phyloP scores from a whole-genome alignment of 164 flowering plant genomes.

The Aristolochia fimbriata region DNA sequence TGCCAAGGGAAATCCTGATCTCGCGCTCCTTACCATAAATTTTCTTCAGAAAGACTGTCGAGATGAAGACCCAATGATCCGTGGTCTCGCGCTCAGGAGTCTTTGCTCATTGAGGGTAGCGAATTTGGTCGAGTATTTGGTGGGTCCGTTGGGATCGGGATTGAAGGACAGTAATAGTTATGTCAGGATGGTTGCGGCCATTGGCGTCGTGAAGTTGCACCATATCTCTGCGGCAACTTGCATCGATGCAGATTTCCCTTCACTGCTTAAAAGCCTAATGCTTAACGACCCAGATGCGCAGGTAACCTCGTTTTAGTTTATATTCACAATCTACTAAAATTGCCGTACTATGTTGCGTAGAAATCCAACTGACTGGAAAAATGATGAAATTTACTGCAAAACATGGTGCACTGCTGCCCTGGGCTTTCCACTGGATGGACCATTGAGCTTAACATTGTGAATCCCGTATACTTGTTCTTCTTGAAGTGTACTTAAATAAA shows the following conservation, averaged over 20 bases:
- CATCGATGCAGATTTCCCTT: slow-evolving; percentile 81
- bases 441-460: too few relatives aligned
- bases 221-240: slow-evolving; percentile 83
- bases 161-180: slow-evolving; percentile 76
- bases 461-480: too few relatives aligned
- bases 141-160: slow-evolving; percentile 89
- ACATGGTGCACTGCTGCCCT: too few relatives aligned
- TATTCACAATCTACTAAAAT: too few relatives aligned
- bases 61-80: slow-evolving; percentile 96
- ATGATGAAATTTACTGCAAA: too few relatives aligned
- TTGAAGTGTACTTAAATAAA: too few relatives aligned
- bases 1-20: slow-evolving; percentile 92
- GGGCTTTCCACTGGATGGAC: too few relatives aligned
- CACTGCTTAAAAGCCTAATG: slow-evolving; percentile 68
- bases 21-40: slow-evolving; percentile 89
- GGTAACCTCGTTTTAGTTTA: slow-evolving; percentile 20
- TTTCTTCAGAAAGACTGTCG: slow-evolving; percentile 95
- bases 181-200: slow-evolving; percentile 82
- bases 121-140: slow-evolving; percentile 91
- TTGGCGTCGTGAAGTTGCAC: slow-evolving; percentile 82
- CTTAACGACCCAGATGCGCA: slow-evolving; percentile 82
- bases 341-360: too few relatives aligned
- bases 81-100: slow-evolving; percentile 94
- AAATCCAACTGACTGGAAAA: too few relatives aligned
- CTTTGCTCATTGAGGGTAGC: slow-evolving; percentile 73